phyloP scores from a whole-genome alignment of 129 eudicot genomes.

The sunflower (Helianthus annuus) region HanXRQr2.0-SUNRISE NC_035444.2:74124089-74124588 shows the following conservation, averaged over 20 bases:
- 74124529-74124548: background rate
- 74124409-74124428: slow-evolving; percentile 2
- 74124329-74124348: slow-evolving; percentile 11
- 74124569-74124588: background rate
- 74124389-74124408: background rate
- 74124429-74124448: slow-evolving; percentile 10
- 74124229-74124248: slow-evolving; percentile 68
- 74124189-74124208: slow-evolving; percentile 87
- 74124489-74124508: background rate
- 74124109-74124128: slow-evolving; percentile 70
- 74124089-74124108: slow-evolving; percentile 35
- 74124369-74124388: background rate
- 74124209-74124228: slow-evolving; percentile 80
- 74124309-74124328: slow-evolving; percentile 17
- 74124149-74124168: slow-evolving; percentile 89
- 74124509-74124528: background rate
- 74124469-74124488: background rate
- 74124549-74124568: too few relatives aligned
- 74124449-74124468: background rate
- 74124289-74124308: slow-evolving; percentile 15
- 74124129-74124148: slow-evolving; percentile 65
- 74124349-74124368: too few relatives aligned
- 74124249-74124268: slow-evolving; percentile 47
- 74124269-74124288: slow-evolving; percentile 24
- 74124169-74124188: slow-evolving; percentile 91